These are phyloP conservation scores for Lactifluus subvellereus DNA, from an alignment of 768 basidiomycete genomes.

Conservation along the genomic window DNA sequence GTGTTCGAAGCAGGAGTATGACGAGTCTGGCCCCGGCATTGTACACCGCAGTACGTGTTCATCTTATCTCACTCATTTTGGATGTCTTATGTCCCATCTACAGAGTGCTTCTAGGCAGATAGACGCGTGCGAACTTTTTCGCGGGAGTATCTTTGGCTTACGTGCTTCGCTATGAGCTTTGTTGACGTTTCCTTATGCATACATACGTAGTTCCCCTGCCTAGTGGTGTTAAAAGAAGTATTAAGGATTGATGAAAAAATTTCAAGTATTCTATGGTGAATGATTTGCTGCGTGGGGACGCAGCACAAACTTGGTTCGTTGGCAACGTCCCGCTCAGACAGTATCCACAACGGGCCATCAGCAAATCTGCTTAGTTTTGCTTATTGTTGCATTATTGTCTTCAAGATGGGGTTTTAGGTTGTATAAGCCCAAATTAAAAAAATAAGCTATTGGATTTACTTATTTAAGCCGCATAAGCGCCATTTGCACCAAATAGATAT, in stretches of 20 bases:
- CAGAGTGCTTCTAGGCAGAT: slow-evolving; percentile 21
- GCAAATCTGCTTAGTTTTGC: too few species aligned
- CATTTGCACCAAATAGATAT: too few species aligned
- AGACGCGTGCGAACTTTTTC: neutral
- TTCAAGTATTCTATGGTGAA: slow-evolving; percentile 4
- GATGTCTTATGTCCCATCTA: slow-evolving; percentile 1
- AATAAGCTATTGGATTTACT: too few species aligned
- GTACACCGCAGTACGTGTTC: slow-evolving; percentile 64
- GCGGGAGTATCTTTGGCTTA: slow-evolving; percentile 19
- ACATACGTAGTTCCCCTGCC: slow-evolving; percentile 12
- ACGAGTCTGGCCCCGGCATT: slow-evolving; percentile 75
- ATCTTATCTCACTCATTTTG: neutral
- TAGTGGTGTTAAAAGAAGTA: slow-evolving; percentile 8
- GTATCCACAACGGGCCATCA: too few species aligned
- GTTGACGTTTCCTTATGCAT: slow-evolving; percentile 16
- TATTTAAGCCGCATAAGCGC: too few species aligned
- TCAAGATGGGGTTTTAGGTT: too few species aligned
- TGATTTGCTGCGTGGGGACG: neutral
- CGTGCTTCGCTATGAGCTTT: slow-evolving; percentile 4
- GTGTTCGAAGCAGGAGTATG: slow-evolving; percentile 91
- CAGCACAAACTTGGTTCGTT: too few species aligned
- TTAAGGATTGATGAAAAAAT: neutral
- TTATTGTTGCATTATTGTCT: too few species aligned
- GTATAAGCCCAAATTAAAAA: too few species aligned
- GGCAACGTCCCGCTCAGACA: too few species aligned